A percentile compares a stretch with the other conserved stretches of the same genome.
These are phyloP conservation scores for Bruguiera sexangula DNA, from an alignment of 345 rosid species.

Conservation along the genomic window DNA sequence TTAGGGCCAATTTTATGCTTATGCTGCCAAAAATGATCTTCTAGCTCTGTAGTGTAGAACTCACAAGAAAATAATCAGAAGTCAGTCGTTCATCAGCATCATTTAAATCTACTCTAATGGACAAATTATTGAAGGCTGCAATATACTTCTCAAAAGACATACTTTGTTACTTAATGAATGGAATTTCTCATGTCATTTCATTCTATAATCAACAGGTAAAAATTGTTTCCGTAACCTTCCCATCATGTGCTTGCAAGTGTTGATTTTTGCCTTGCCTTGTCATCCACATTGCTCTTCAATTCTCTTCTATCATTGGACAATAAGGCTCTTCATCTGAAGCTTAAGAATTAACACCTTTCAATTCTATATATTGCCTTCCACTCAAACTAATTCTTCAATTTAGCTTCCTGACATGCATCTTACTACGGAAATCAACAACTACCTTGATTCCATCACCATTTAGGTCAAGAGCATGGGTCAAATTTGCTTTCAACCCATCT, in stretches of 20 bases:
- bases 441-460: not conserved
- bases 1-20: too few relatives aligned
- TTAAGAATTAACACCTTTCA: not conserved
- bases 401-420: not conserved
- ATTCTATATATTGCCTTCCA: not conserved
- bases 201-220: not conserved
- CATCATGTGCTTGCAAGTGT: not conserved
- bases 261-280: constrained; percentile 8
- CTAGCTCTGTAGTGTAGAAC: not conserved
- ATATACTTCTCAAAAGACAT: not conserved
- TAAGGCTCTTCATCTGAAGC: not conserved
- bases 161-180: not conserved
- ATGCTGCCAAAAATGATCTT: not conserved
- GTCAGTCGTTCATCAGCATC: not conserved
- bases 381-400: not conserved
- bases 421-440: not conserved
- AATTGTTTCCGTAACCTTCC: not conserved
- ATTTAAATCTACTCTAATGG: not conserved
- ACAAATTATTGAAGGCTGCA: not conserved
- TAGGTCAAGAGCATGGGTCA: not conserved
- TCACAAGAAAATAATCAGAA: not conserved
- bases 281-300: not conserved
- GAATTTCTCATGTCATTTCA: not conserved
- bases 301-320: constrained; percentile 7
- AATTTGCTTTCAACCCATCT: not conserved